Conservation (phyloP, 495 filamentous ascomycete species). For the Parachaetomium inaequale region DNA sequence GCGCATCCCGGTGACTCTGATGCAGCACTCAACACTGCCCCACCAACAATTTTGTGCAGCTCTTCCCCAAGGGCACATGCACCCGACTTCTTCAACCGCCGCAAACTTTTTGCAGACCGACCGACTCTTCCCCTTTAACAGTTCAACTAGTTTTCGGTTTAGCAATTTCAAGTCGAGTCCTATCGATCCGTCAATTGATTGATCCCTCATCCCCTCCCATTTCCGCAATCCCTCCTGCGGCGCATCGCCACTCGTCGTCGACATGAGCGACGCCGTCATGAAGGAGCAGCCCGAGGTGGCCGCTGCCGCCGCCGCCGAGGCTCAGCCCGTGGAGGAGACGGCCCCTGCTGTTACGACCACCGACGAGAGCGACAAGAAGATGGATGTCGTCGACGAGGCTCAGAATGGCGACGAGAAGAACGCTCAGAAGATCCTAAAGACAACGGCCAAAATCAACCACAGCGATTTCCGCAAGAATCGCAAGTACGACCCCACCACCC, state of each 20-base stretch:
- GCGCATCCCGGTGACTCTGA: constrained; percentile 6
- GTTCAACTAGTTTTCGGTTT: background rate
- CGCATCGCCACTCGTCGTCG: constrained; percentile 14
- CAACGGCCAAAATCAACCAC: constrained; percentile 20
- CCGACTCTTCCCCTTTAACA: background rate
- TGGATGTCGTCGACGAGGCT: constrained; percentile 16
- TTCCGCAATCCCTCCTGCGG: background rate
- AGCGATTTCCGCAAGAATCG: constrained; percentile 40
- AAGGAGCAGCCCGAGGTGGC: constrained; percentile 27
- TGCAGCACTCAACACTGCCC: constrained; percentile 14
- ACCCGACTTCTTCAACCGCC: background rate
- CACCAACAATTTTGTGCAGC: constrained; percentile 25
- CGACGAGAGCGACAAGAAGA: constrained; percentile 18
- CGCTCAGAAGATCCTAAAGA: constrained; percentile 20
- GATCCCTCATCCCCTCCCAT: background rate
- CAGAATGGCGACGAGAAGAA: constrained; percentile 25
- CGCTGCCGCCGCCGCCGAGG: constrained; percentile 20
- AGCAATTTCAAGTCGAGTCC: background rate
- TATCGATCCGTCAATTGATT: background rate
- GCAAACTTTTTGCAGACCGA: background rate
- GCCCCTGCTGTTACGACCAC: constrained; percentile 18
- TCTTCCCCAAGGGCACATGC: constrained; percentile 8
- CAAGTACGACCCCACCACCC: constrained; percentile 63
- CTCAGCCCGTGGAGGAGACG: constrained; percentile 20
- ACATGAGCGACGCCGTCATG: constrained; percentile 31